Evolutionary conservation across 345 rosid species (phyloP).

Genomic region (Trapa bicornis): DNA sequence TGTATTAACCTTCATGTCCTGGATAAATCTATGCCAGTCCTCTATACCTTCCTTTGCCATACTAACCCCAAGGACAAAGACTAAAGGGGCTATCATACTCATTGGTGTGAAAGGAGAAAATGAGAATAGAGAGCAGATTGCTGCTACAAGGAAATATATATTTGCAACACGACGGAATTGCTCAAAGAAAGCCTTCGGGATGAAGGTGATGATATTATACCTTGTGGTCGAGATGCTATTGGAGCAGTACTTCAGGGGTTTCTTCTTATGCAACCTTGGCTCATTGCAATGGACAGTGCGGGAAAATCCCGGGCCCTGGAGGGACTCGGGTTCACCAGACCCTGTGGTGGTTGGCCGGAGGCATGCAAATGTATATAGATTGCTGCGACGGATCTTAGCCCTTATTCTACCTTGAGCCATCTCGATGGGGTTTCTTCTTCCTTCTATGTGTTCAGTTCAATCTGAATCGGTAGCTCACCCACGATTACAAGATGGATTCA

Average conservation of each 20-base stretch:
- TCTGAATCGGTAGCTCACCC: background rate
- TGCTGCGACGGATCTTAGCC: constrained; percentile 62
- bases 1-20: constrained; percentile 77
- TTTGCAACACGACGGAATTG: constrained; percentile 95
- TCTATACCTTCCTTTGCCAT: constrained; percentile 94
- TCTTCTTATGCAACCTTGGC: constrained; percentile 63
- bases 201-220: constrained; percentile 61
- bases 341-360: constrained; percentile 36
- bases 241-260: constrained; percentile 63
- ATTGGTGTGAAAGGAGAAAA: constrained; percentile 77
- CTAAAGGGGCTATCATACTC: constrained; percentile 94
- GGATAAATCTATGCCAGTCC: constrained; percentile 95
- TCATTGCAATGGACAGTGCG: constrained; percentile 75
- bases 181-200: constrained; percentile 87
- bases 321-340: constrained; percentile 31
- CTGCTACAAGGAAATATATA: constrained; percentile 84
- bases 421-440: background rate
- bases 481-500: background rate
- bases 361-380: constrained; percentile 77
- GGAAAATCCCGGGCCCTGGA: constrained; percentile 64
- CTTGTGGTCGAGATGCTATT: constrained; percentile 87
- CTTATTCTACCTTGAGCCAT: constrained; percentile 81
- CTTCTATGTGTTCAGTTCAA: background rate
- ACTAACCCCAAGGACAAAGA: constrained; percentile 89
- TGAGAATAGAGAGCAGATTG: constrained; percentile 70